A percentile compares a stretch with the other conserved stretches of the same genome.
Conservation (phyloP, 169 alveolate species). For the Perkinsus olseni region DNA sequence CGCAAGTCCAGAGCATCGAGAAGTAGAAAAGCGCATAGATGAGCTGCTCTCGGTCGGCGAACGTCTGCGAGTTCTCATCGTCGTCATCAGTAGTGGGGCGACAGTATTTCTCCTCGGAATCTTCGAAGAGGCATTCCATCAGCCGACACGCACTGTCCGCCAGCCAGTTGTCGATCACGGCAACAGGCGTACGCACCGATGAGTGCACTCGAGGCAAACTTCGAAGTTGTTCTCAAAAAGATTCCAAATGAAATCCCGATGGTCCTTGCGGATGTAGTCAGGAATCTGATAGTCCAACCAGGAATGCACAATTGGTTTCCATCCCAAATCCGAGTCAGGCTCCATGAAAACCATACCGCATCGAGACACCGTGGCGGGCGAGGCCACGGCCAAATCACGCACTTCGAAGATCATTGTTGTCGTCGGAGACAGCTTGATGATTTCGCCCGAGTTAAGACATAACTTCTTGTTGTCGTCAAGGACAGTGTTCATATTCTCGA, state of each 20-base stretch:
- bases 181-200: constrained; percentile 23
- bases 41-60: constrained; percentile 13
- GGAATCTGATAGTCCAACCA: constrained; percentile 48
- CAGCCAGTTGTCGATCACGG: constrained; percentile 40
- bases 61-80: constrained; percentile 13
- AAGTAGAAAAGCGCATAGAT: constrained; percentile 10
- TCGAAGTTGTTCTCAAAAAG: constrained; percentile 21
- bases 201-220: constrained; percentile 18
- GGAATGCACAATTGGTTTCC: constrained; percentile 62
- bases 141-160: constrained; percentile 26
- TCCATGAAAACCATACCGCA: constrained; percentile 79
- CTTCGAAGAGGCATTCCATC: constrained; percentile 21
- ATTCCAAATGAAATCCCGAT: constrained; percentile 16
- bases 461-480: constrained; percentile 85
- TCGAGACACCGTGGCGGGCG: constrained; percentile 79
- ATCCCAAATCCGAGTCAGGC: constrained; percentile 63
- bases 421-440: constrained; percentile 72
- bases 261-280: constrained; percentile 29
- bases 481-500: constrained; percentile 88
- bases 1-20: constrained; percentile 17
- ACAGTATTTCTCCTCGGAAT: constrained; percentile 1
- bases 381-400: constrained; percentile 71
- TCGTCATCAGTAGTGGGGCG: background rate
- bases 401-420: constrained; percentile 81
- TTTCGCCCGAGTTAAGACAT: constrained; percentile 76